Conservation (phyloP, 23 red algal genomes). For the Gracilaria vermiculophylla region DNA sequence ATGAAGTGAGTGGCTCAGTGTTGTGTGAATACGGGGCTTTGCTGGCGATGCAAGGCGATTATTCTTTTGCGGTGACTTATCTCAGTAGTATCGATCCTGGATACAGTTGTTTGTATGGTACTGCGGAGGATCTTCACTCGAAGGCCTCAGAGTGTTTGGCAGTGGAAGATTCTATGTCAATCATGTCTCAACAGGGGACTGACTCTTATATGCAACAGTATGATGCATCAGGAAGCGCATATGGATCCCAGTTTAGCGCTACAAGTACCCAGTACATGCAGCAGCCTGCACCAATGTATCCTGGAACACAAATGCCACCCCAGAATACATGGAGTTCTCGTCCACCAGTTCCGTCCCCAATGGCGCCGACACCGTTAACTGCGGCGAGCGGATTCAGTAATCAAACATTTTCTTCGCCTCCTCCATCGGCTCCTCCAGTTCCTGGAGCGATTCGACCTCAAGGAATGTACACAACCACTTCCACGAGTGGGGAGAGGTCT, state of each 20-base stretch:
- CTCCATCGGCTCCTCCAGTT: background rate
- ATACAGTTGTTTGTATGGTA: conserved; percentile 36
- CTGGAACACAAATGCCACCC: conserved; percentile 6
- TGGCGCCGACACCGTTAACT: background rate
- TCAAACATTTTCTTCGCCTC: conserved; percentile 4
- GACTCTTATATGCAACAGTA: background rate
- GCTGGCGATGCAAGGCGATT: conserved; percentile 44
- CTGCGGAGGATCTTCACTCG: conserved; percentile 25
- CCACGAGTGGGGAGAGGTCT: background rate
- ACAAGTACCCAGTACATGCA: background rate
- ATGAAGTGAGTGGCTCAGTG: conserved; percentile 60
- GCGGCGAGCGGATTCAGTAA: background rate
- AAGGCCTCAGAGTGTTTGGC: conserved; percentile 44
- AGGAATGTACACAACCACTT: background rate
- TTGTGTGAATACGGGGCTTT: conserved; percentile 68
- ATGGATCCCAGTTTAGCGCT: background rate
- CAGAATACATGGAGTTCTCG: conserved; percentile 1
- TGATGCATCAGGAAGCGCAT: background rate
- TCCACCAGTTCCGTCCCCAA: background rate
- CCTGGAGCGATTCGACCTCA: background rate
- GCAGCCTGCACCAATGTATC: background rate
- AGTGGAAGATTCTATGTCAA: conserved; percentile 3
- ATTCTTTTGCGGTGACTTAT: conserved; percentile 35
- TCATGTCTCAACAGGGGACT: conserved; percentile 1
- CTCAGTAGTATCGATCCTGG: conserved; percentile 49